Conservation (phyloP, 2,329 filamentous ascomycete genomes). For the Colletotrichum sojae region DNA sequence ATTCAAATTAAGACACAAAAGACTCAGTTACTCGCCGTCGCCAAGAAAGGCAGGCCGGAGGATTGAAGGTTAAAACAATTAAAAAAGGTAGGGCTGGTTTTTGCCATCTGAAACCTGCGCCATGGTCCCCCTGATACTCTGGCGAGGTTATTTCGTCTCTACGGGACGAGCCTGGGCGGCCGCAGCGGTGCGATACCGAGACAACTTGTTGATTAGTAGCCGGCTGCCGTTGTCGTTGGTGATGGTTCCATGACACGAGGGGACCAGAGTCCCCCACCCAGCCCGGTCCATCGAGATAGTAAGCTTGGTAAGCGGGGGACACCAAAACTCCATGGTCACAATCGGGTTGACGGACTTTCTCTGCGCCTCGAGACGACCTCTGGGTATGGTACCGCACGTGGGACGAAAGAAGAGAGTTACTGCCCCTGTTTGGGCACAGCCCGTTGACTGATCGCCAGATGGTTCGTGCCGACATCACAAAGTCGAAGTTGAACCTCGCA, state of each 20-base stretch:
- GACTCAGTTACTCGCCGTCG: neutral
- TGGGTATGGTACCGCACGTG: neutral
- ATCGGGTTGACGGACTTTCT: neutral
- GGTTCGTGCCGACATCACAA: conserved; percentile 27
- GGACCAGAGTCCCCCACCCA: no score
- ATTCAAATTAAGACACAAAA: conserved; percentile 12
- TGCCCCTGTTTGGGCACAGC: neutral
- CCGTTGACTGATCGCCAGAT: conserved; percentile 10
- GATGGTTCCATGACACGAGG: no score
- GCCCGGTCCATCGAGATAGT: neutral
- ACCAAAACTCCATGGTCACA: neutral
- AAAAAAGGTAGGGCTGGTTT: conserved; percentile 12
- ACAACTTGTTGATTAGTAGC: neutral
- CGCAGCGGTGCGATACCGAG: neutral
- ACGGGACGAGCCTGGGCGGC: conserved; percentile 6
- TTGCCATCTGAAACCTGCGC: conserved; percentile 33
- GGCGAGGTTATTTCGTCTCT: neutral
- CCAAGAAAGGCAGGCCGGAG: conserved; percentile 5
- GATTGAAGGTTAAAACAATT: no score
- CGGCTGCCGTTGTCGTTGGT: neutral
- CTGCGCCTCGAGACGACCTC: neutral
- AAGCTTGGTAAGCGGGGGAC: neutral
- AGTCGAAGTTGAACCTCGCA: neutral
- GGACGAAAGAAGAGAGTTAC: neutral
- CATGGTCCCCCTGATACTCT: conserved; percentile 10